Conservation (phyloP, 2,329 filamentous ascomycete species). For the Alternaria sp. region DNA sequence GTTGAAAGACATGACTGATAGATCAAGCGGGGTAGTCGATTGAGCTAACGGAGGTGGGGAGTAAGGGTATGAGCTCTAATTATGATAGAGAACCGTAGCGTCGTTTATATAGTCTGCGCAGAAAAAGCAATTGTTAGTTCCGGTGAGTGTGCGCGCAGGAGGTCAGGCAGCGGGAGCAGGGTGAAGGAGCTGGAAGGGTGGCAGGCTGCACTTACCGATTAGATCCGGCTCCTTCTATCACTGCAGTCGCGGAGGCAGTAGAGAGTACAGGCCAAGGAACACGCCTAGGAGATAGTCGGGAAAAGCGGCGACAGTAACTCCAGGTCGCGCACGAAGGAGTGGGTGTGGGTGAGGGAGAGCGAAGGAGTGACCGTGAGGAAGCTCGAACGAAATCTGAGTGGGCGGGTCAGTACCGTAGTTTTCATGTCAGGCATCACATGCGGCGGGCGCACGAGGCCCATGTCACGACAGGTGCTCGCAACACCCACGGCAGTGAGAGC, state of each 20-base stretch:
- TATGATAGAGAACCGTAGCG: constrained; percentile 36
- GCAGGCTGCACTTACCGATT: constrained; percentile 39
- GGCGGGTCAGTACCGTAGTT: constrained; percentile 33
- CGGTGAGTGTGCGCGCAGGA: constrained; percentile 26
- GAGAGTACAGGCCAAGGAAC: constrained; percentile 24
- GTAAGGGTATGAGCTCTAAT: constrained; percentile 38
- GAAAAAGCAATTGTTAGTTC: constrained; percentile 34
- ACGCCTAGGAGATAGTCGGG: constrained; percentile 32
- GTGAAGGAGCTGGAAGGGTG: constrained; percentile 14
- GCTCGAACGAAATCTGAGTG: constrained; percentile 40
- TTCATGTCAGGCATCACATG: constrained; percentile 40
- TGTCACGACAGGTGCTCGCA: constrained; percentile 17
- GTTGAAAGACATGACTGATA: constrained; percentile 67
- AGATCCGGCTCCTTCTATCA: constrained; percentile 21
- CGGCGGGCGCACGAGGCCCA: constrained; percentile 36
- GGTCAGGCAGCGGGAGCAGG: constrained; percentile 9
- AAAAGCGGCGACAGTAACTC: constrained; percentile 44
- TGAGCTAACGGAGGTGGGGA: constrained; percentile 15
- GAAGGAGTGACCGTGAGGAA: constrained; percentile 44
- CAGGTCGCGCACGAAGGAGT: constrained; percentile 36
- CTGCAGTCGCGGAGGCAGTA: constrained; percentile 23
- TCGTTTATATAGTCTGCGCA: constrained; percentile 29
- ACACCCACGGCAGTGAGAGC: neutral
- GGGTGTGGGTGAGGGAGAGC: constrained; percentile 16
- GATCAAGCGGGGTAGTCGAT: constrained; percentile 28